A percentile compares a stretch with the other conserved stretches of the same genome.
Evolutionary conservation across 2,329 filamentous ascomycete genomes (phyloP).

Genomic region (Phoma sp.): DNA sequence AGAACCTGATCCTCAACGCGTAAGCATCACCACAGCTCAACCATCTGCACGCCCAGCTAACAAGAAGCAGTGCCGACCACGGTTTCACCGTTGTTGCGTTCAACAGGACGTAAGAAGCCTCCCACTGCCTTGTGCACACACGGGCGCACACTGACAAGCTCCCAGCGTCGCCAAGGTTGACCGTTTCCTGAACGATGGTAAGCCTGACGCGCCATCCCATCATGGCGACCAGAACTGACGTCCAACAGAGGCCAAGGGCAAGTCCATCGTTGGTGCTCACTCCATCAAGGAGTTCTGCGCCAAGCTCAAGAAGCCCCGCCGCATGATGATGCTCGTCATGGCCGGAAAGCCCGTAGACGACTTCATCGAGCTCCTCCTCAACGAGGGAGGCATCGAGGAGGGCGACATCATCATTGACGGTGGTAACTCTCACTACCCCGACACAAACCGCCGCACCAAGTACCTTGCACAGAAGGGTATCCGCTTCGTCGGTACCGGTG

Average conservation of each 20-base stretch:
- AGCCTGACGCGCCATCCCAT: background rate
- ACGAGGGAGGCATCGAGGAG: constrained; percentile 51
- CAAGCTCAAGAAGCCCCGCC: constrained; percentile 97
- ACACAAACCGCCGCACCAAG: constrained; percentile 95
- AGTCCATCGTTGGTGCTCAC: constrained; percentile 93
- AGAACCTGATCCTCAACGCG: constrained; percentile 63
- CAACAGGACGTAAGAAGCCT: constrained; percentile 76
- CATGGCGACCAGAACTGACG: constrained; percentile 31
- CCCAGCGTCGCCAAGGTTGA: constrained; percentile 87
- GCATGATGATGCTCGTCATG: constrained; percentile 99
- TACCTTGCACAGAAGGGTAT: constrained; percentile 89
- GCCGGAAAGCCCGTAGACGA: constrained; percentile 97
- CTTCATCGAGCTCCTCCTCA: constrained; percentile 94
- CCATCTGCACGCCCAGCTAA: constrained; percentile 33
- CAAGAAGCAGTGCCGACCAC: constrained; percentile 54
- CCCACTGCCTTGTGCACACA: background rate
- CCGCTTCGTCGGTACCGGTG: constrained; percentile 94
- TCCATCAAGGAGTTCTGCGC: constrained; percentile 90
- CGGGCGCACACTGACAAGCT: constrained; percentile 27
- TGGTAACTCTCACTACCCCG: constrained; percentile 98
- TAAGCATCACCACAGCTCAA: constrained; percentile 37
- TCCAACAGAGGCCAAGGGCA: constrained; percentile 65
- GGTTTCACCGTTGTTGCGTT: constrained; percentile 96
- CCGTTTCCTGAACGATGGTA: constrained; percentile 79
- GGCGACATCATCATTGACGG: constrained; percentile 99